Evolutionary conservation across 2,329 filamentous ascomycete species (phyloP), one percentile per base, ranked within the genome.

Genomic region (Thielaviopsis euricoi): DNA sequence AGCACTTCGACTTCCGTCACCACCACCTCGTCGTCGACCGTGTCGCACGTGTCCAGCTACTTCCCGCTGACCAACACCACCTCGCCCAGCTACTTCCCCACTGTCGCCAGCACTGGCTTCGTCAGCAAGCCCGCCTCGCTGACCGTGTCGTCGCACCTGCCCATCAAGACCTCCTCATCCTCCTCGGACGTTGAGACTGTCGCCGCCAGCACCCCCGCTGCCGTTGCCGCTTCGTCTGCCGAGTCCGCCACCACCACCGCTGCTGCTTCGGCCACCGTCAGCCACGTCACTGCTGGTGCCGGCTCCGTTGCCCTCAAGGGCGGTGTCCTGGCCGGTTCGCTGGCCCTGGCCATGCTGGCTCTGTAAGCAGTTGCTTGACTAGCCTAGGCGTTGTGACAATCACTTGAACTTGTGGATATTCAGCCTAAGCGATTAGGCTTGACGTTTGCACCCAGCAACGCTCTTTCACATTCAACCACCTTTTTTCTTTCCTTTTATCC

Each of bases 321-420:
- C 17, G 58, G 56, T 29, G 53, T 62, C n/a, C 50, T 61, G 22
- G 54, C 54, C n/a, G 59, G 55, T 55, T 58, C 59, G 23, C 51
- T 60, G 33, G 53, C 58, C n/a, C 51, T 62, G 29, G 57, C 55
- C 51, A 51, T 60, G 57, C 43, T 61, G 37, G 52, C 56, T 55
- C 59, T 62, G 46, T 61, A 61, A 60, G 55, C 29, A 19, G 19
- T 15, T 2, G 37, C 10, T n/a, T 6, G 29, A 10, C 29, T 33
- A 33, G 29, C 29, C 29, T 33, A 33, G 37, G 37, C 17, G 37
- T n/a, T 43, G 37, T 43, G 37, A 48, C 40, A 49, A 55, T n/a
- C 17, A 49, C 23, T 55, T 26, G 53, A 43, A 43, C 37, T n/a
- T 43, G 37, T 43, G 37, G 37, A 43, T n/a, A 43, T 43, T 43